Conservation (phyloP, 352 stramenopile species). For the Phytophthora sp. region DNA sequence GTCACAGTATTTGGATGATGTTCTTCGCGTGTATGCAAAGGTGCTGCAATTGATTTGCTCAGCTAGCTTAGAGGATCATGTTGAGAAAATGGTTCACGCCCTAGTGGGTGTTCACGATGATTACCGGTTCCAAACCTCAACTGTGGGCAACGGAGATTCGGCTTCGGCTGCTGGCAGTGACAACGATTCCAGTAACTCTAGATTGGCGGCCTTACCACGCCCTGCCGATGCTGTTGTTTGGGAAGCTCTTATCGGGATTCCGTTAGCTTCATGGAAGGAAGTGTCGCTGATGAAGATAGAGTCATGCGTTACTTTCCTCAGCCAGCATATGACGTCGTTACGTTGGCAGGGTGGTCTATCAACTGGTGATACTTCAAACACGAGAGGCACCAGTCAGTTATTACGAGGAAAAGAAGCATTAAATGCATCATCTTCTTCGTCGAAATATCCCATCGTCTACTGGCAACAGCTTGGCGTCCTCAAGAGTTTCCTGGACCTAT, state of each 20-base stretch:
- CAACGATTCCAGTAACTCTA: slow-evolving; percentile 5
- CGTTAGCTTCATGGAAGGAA: slow-evolving; percentile 50
- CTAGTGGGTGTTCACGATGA: slow-evolving; percentile 83
- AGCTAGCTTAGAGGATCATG: slow-evolving; percentile 74
- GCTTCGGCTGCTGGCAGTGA: slow-evolving; percentile 4
- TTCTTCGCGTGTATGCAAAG: slow-evolving; percentile 78
- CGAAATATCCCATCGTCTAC: slow-evolving; percentile 59
- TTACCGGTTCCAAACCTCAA: slow-evolving; percentile 67
- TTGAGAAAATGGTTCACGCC: slow-evolving; percentile 83
- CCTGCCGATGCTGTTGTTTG: slow-evolving; percentile 71
- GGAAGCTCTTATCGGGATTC: slow-evolving; percentile 66
- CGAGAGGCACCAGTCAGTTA: slow-evolving; percentile 4
- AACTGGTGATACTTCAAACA: slow-evolving; percentile 4
- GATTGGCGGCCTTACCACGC: slow-evolving; percentile 41
- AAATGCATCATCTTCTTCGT: slow-evolving; percentile 3
- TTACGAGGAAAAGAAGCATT: slow-evolving; percentile 13
- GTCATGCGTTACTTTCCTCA: slow-evolving; percentile 57
- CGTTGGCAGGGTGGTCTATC: slow-evolving; percentile 55
- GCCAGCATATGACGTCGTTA: slow-evolving; percentile 66
- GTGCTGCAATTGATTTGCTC: slow-evolving; percentile 73
- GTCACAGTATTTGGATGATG: slow-evolving; percentile 42
- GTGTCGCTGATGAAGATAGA: slow-evolving; percentile 52
- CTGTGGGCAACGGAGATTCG: slow-evolving; percentile 13
- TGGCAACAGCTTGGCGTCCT: slow-evolving; percentile 80
- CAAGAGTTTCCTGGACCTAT: slow-evolving; percentile 81